Evolutionary conservation across 768 basidiomycete genomes (phyloP).

Genomic region (Clitopilus passeckerianus): DNA sequence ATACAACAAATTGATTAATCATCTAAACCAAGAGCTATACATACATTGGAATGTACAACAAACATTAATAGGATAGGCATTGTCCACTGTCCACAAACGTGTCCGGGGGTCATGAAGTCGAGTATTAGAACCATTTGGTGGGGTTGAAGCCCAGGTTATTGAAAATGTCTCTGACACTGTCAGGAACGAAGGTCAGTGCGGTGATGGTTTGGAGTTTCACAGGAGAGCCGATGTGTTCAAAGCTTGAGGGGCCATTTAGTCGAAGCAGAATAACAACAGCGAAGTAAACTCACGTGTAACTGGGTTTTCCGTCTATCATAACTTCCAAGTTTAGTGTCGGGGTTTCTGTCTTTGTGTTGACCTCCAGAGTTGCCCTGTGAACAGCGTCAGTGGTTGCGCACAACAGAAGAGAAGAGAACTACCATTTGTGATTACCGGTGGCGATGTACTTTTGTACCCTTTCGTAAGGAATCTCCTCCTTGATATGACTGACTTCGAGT

Average conservation of each 20-base stretch:
- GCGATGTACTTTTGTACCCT: conserved; percentile 56
- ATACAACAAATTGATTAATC: background rate
- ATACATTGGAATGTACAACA: background rate
- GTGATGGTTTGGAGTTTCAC: conserved; percentile 35
- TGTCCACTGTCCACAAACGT: background rate
- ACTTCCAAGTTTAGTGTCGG: conserved; percentile 56
- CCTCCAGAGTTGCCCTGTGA: conserved; percentile 59
- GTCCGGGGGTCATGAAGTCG: background rate
- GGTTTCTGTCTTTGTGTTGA: conserved; percentile 53
- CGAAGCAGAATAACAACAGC: background rate
- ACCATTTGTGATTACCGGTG: conserved; percentile 67
- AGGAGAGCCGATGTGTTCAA: conserved; percentile 44
- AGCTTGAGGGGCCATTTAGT: conserved; percentile 20
- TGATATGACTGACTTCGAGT: conserved; percentile 13
- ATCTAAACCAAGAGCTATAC: background rate
- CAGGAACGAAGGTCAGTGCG: conserved; percentile 40
- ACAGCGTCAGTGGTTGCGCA: background rate
- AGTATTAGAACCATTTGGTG: conserved; percentile 48
- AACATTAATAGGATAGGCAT: background rate
- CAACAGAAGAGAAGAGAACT: conserved; percentile 6
- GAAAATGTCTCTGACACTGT: conserved; percentile 49
- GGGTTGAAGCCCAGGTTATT: conserved; percentile 50
- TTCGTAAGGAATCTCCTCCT: conserved; percentile 45
- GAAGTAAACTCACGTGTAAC: conserved; percentile 40
- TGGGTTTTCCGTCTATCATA: conserved; percentile 51